Evolutionary conservation across 371 early-diverging fungal genomes (phyloP).

Genomic region (Mucor sp.): DNA sequence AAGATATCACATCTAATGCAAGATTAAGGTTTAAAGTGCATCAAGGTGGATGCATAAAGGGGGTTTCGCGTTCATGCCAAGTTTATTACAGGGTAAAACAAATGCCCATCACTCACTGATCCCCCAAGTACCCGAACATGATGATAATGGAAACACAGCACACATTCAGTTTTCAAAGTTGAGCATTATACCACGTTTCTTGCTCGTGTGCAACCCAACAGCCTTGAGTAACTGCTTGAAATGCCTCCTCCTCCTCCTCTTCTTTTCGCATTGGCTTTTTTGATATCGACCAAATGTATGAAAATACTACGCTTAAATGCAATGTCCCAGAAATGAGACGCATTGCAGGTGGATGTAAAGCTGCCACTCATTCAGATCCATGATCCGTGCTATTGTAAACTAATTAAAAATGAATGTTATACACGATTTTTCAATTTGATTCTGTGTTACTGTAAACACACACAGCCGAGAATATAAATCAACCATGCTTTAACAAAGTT

Average conservation of each 20-base stretch:
- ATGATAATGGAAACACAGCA: background rate
- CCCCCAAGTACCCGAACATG: background rate
- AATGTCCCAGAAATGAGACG: background rate
- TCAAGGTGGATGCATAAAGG: background rate
- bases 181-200: background rate
- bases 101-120: background rate
- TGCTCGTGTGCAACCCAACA: background rate
- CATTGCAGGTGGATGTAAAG: background rate
- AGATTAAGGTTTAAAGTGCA: background rate
- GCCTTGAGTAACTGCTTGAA: background rate
- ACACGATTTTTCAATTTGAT: background rate
- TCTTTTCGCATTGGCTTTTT: background rate
- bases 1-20: too few species aligned
- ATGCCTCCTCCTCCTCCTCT: background rate
- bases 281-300: background rate
- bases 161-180: background rate
- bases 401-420: slow-evolving; percentile 2
- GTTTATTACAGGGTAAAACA: background rate
- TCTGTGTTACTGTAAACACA: too few species aligned
- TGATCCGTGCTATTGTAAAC: background rate
- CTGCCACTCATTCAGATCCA: background rate
- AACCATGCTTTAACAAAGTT: background rate
- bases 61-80: background rate
- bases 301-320: background rate
- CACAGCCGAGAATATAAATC: background rate